Conservation (phyloP, 192 early-diverging fungal species). For the Backusella westeae region DNA sequence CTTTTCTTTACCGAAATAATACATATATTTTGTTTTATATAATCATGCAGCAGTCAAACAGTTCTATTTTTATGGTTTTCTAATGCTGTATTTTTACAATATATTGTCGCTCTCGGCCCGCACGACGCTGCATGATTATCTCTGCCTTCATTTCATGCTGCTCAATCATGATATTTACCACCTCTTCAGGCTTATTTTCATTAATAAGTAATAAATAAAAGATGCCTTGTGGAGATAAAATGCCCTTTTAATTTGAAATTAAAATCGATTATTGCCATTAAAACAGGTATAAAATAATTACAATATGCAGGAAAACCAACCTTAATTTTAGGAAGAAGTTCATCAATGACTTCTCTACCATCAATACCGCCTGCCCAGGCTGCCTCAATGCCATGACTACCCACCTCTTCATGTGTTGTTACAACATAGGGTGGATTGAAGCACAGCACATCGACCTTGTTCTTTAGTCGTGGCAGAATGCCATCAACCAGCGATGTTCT, state of each 20-base stretch:
- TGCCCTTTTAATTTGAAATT: constrained; percentile 26
- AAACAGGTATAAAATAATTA: neutral
- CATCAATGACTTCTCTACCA: constrained; percentile 86
- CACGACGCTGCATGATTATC: constrained; percentile 45
- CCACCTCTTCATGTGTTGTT: constrained; percentile 78
- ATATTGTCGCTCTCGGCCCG: constrained; percentile 53
- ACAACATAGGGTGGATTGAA: constrained; percentile 98
- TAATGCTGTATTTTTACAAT: constrained; percentile 50
- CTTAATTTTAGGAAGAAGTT: constrained; percentile 67
- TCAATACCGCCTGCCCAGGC: constrained; percentile 94
- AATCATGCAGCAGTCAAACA: neutral
- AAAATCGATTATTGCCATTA: neutral
- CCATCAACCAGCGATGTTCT: constrained; percentile 59
- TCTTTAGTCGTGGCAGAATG: constrained; percentile 51
- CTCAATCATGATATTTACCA: constrained; percentile 57
- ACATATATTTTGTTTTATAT: too few relatives aligned
- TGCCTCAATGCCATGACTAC: constrained; percentile 68
- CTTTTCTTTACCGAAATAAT: too few relatives aligned
- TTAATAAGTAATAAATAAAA: constrained; percentile 87
- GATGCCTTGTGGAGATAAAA: constrained; percentile 68
- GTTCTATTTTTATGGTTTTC: neutral
- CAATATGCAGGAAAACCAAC: constrained; percentile 31
- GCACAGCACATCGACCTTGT: constrained; percentile 72
- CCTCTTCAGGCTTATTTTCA: constrained; percentile 85
- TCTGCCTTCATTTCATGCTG: constrained; percentile 47